Percentiles rank a stretch among this genome's conserved stretches.
Conservation (phyloP, 768 basidiomycete species). For the Lenzites betulinus region DNA sequence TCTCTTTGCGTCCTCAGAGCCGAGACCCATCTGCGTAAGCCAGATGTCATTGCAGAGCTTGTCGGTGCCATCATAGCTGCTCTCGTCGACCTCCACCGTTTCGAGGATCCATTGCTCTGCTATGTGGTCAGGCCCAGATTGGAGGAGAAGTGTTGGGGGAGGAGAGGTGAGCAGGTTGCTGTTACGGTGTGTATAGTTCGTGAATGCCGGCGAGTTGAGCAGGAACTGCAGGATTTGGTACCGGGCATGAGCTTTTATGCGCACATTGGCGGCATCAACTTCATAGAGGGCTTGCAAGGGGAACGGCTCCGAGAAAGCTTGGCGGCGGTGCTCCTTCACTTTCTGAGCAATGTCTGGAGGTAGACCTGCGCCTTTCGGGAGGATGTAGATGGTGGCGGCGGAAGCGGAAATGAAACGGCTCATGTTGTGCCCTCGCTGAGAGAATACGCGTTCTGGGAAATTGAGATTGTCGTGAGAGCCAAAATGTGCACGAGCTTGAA, state of each 20-base stretch:
- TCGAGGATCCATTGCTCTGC: constrained; percentile 19
- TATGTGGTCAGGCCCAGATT: constrained; percentile 8
- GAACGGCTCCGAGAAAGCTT: background rate
- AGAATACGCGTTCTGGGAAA: constrained; percentile 2
- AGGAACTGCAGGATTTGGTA: too few species aligned
- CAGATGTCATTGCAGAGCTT: constrained; percentile 18
- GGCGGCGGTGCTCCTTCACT: background rate
- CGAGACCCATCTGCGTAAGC: constrained; percentile 20
- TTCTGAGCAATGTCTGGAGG: background rate
- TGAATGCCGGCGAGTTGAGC: too few species aligned
- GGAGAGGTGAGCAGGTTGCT: constrained; percentile 4
- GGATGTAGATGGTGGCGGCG: background rate
- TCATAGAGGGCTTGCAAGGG: too few species aligned
- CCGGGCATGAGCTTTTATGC: too few species aligned
- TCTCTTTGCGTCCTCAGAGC: background rate
- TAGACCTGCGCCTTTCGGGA: background rate
- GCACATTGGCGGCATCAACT: too few species aligned
- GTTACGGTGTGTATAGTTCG: background rate
- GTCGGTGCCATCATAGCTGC: constrained; percentile 28
- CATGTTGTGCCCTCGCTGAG: background rate
- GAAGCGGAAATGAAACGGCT: constrained; percentile 9
- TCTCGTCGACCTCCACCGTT: constrained; percentile 26
- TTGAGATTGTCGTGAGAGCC: constrained; percentile 18
- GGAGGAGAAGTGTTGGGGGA: constrained; percentile 19
- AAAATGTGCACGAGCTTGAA: too few species aligned